Evolutionary conservation across 768 basidiomycete genomes (phyloP).

Genomic region (Calocybe indica): DNA sequence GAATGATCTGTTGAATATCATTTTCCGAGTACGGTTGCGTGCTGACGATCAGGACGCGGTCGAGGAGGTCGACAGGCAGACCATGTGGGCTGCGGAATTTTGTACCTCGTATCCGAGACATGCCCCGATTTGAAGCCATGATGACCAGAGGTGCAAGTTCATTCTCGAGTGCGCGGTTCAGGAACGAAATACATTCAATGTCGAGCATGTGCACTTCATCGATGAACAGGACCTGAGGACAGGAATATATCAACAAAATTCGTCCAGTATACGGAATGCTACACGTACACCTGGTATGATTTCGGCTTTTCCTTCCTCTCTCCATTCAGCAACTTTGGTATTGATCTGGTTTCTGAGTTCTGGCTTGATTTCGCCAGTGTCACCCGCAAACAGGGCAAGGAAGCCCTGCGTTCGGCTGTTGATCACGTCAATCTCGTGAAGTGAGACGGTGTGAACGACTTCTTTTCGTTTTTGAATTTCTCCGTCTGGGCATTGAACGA

Average conservation of each 20-base stretch:
- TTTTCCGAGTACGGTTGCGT: slow-evolving; percentile 80
- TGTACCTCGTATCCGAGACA: slow-evolving; percentile 91
- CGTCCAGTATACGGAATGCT: not conserved
- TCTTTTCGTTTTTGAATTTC: slow-evolving; percentile 98
- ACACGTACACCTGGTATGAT: slow-evolving; percentile 85
- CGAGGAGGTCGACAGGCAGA: slow-evolving; percentile 89
- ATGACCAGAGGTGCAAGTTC: slow-evolving; percentile 94
- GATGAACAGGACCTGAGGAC: slow-evolving; percentile 84
- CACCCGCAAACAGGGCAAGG: slow-evolving; percentile 89
- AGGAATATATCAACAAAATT: not conserved
- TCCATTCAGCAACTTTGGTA: slow-evolving; percentile 94
- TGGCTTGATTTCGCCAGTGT: slow-evolving; percentile 98
- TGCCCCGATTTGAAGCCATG: slow-evolving; percentile 97
- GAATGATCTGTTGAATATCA: slow-evolving; percentile 88
- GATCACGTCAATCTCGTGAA: slow-evolving; percentile 99
- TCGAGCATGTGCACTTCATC: slow-evolving; percentile 99
- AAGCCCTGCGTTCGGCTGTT: slow-evolving; percentile 99
- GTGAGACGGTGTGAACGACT: slow-evolving; percentile 93
- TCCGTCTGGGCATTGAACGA: slow-evolving; percentile 96
- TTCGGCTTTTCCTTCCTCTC: slow-evolving; percentile 97
- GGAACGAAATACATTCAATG: slow-evolving; percentile 98
- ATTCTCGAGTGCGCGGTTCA: slow-evolving; percentile 92
- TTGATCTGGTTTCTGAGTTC: slow-evolving; percentile 96
- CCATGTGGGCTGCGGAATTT: slow-evolving; percentile 94
- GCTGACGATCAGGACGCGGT: slow-evolving; percentile 93